A percentile compares a stretch with the other conserved stretches of the same genome.
Conservation (phyloP, 2,329 filamentous ascomycete species). For the Tolypocladium endophyticum region DNA sequence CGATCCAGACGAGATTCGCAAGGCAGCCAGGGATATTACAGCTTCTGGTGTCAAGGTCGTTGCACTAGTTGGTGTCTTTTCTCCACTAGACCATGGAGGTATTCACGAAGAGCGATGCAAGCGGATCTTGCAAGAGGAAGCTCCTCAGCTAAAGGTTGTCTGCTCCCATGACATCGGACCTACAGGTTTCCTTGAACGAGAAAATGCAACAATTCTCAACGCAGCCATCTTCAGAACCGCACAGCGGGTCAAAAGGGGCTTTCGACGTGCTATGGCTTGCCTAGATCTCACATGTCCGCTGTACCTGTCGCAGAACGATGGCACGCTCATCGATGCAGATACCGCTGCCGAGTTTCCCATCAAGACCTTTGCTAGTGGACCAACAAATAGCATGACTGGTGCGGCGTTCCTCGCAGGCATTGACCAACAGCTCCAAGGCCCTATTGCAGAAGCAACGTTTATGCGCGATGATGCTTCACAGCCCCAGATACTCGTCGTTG, state of each 20-base stretch:
- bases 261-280: conserved; percentile 32
- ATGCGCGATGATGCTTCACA: conserved; percentile 1
- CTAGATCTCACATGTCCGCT: conserved; percentile 30
- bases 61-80: conserved; percentile 34
- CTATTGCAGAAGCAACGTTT: not conserved
- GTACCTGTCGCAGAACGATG: conserved; percentile 43
- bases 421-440: conserved; percentile 14
- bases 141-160: conserved; percentile 24
- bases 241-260: conserved; percentile 33
- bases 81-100: conserved; percentile 30
- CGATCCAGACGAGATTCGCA: conserved; percentile 24
- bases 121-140: conserved; percentile 22
- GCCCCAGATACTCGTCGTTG: conserved; percentile 36
- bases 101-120: conserved; percentile 29
- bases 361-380: conserved; percentile 41
- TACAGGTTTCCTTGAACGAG: conserved; percentile 32
- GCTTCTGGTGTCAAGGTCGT: conserved; percentile 24
- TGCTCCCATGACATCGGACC: conserved; percentile 33
- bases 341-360: conserved; percentile 38
- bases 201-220: conserved; percentile 46
- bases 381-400: conserved; percentile 43
- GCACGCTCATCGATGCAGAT: conserved; percentile 37
- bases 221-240: conserved; percentile 39
- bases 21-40: conserved; percentile 20
- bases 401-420: conserved; percentile 42